Base-by-base conservation (phyloP, 805 yeast species). In the Suhomyces kilbournensis region DNA sequence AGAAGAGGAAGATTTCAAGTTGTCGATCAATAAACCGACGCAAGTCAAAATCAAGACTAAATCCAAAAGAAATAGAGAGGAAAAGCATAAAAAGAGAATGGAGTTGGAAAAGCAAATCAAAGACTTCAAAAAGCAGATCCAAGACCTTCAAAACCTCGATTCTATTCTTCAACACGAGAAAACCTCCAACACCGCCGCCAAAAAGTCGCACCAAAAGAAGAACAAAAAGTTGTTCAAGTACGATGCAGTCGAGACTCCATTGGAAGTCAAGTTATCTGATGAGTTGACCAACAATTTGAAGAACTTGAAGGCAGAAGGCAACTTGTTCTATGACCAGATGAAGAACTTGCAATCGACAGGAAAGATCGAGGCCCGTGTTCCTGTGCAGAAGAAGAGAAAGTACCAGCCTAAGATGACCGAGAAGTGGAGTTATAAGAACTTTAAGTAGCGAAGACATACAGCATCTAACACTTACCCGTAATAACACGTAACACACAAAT, bases 371-470 rank as follows among this genome's bases (percentile, higher is more conserved):
- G 77, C 96, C 5, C 83, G 97, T 71, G 80, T 85, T 35, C 89
- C 86, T 10, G 83, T 81, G 53, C 78, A 77, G 58, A 83, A 82
- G 67, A 82, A 76, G 67, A 81, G 86, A 65, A 85, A 82, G 66
- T 86, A 85, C 64, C 78, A 83, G 60, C 86, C 80, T 53, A 90
- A 87, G 76, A 71, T 87, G 56, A 88, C 96, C 28, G 97, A 93
- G 69, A 93, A 92, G 72, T 90, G 96, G 96, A 81, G 92, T 32
- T 89, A 88, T 73, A 93, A 93, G 74, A 96, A 93, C 71, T 89
- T 88, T 65, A 85, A 86, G 71, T 86, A 75, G 62, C n/a, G 9
- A 5, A n/a, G n/a, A 4, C 28, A 25, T 25, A 25, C 28, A 23
- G 7, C 25, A 23, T n/a, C 22, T 20, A 20, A 4, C 22, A 20